A percentile compares a stretch with the other conserved stretches of the same genome.
Conservation (phyloP, 805 yeast genomes). For the Candida morakotiae region DNA sequence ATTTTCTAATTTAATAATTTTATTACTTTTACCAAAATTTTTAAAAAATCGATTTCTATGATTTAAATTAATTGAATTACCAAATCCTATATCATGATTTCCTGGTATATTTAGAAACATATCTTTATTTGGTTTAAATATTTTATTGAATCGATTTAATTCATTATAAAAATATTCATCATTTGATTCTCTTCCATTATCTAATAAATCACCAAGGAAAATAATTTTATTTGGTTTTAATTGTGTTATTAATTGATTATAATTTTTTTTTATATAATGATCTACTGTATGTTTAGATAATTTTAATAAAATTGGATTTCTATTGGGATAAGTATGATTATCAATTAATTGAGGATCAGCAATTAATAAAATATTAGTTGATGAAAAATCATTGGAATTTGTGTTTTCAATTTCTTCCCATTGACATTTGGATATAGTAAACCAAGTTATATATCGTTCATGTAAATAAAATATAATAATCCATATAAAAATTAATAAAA, state of each 20-base stretch:
- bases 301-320: slow-evolving; percentile 24
- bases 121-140: slow-evolving; percentile 25
- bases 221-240: slow-evolving; percentile 34
- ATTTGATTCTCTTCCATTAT: slow-evolving; percentile 34
- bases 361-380: slow-evolving; percentile 29
- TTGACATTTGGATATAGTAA: slow-evolving; percentile 22
- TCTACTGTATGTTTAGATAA: slow-evolving; percentile 41
- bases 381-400: neutral
- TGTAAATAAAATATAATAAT: slow-evolving; percentile 25
- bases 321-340: slow-evolving; percentile 41
- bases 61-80: slow-evolving; percentile 51
- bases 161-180: slow-evolving; percentile 28
- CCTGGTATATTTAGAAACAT: slow-evolving; percentile 58
- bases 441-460: slow-evolving; percentile 28
- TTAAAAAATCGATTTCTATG: slow-evolving; percentile 25
- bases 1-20: slow-evolving; percentile 18
- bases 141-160: slow-evolving; percentile 26
- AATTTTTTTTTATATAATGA: slow-evolving; percentile 33
- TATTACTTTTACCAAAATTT: slow-evolving; percentile 32
- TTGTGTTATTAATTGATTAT: slow-evolving; percentile 25
- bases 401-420: slow-evolving; percentile 19
- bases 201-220: slow-evolving; percentile 41
- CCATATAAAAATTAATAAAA: slow-evolving; percentile 23
- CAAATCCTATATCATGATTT: slow-evolving; percentile 95
- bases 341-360: slow-evolving; percentile 46